Evolutionary conservation across 371 early-diverging fungal species (phyloP), one percentile per base, ranked within the genome.

Genomic region (Mucor plumbeus): DNA sequence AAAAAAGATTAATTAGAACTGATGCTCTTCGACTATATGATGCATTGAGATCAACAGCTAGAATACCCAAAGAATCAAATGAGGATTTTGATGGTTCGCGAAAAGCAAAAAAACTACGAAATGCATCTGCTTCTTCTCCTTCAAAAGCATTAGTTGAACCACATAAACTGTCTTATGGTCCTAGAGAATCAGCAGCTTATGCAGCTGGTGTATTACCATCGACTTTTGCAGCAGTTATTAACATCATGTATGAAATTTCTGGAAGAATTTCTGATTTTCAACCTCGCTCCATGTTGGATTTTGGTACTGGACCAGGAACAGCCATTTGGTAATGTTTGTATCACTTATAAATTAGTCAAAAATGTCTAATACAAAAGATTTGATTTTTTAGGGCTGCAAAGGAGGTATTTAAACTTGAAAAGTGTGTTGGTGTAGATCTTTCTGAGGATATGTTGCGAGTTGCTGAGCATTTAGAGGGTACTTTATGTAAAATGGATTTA

Each of bases 241-340:
- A 90, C 70, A 91, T 95, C 7, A 73, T 95, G 59, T 50, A 53
- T 8, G 95, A 96, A 70, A 61, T 94, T 5, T 60, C 74, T 4
- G 71, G 59, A 10, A 77, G 94, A 35, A 43, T 91, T 3, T 87
- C 92, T 1, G 80, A 79, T 19, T 87, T 92, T 64, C 54, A 69
- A 4, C 95, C 96, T 0, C 75, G 59, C 26, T 78, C 79, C 1
- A 76, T 94, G 31, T 65, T 95, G 55, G 97, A 96, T 77, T 93
- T 95, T 73, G 97, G 95, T 17, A 88, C 90, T 0, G 97, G 97
- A 2, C 95, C 96, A 6, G 97, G 93, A 34, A 92, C 95, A 6
- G 92, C 88, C 8, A 78, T 95, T 38, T 95, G 92, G 92, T 88
- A 82, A 63, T 59, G 7, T 39, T 2, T 6, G 26, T 1, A 26